Evolutionary conservation across 305 asterid species (phyloP), one percentile per base, ranked within the genome.

Genomic region (Fraxinus nigra): DNA sequence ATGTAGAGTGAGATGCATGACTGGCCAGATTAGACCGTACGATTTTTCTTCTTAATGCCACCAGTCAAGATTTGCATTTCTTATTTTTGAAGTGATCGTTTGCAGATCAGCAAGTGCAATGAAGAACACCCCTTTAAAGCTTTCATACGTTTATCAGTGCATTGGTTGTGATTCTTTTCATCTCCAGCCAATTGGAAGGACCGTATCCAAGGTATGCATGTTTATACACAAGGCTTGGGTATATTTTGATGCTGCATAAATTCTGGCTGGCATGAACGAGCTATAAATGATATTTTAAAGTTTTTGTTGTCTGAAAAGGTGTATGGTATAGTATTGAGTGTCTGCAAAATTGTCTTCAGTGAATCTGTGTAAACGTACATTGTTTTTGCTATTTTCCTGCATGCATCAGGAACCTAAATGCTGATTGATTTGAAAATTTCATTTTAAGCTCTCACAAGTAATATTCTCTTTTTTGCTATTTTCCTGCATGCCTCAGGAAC

Each of bases 111-210:
- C 99, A 78, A 87, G 95, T 90, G 93, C 93, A 59, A 91, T 93
- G 97, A 96, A 96, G 90, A 93, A 89, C 88, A 96, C 99, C 84
- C 98, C 99, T 30, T 80, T 94, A 79, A 96, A 94, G 90, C 92
- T 96, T 61, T 94, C 99, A n/a, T 96, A 96, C 85, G 97, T 93
- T 80, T 96, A 94, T 82, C 99, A 94, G 75, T 96, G 99, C 90
- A 90, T 59, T 84, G 95, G 99, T 43, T 96, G 98, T 82, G 99
- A 96, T 88, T 96, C 98, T 33, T 96, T 94, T 85, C 98, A 96
- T 85, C 99, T 96, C 70, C 99, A 96, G 90, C 94, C 98, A 48
- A 56, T 96, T 85, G 99, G 97, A 74, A 92, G 98, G 86, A 91
- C 94, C 2, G 91, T 90, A 70, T 24, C 98, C 75, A 96, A 96